Conservation (phyloP, 106 monocot species). For the Dactylorhiza incarnata region DNA sequence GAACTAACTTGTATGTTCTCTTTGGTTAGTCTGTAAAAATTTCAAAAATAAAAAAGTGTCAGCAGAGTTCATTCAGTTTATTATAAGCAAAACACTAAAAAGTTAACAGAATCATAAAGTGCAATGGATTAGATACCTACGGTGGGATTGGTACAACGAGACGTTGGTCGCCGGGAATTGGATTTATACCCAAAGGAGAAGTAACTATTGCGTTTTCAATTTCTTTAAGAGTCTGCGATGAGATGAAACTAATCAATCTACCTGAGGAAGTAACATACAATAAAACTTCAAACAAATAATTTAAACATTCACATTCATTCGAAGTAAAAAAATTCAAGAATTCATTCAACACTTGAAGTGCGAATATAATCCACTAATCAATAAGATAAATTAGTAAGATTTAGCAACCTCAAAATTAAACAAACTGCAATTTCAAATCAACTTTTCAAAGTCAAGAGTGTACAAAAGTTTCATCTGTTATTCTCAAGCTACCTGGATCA, state of each 20-base stretch:
- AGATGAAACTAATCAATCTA: neutral
- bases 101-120: neutral
- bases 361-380: neutral
- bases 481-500: neutral
- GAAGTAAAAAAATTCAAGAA: neutral
- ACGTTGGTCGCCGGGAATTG: conserved; percentile 62
- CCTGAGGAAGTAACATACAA: neutral
- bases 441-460: neutral
- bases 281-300: neutral
- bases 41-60: neutral
- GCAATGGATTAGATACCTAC: conserved; percentile 32
- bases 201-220: conserved; percentile 80
- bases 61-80: neutral
- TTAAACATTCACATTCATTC: neutral
- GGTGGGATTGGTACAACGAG: conserved; percentile 74
- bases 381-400: neutral
- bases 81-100: neutral
- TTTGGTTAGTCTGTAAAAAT: conserved; percentile 62
- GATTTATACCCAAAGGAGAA: conserved; percentile 86
- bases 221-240: conserved; percentile 50
- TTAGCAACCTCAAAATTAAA: no score
- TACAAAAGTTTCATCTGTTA: neutral
- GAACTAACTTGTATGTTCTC: conserved; percentile 72
- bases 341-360: neutral
- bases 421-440: neutral